Conservation (phyloP, 192 early-diverging fungal species). For the Martensiomyces pterosporus region DNA sequence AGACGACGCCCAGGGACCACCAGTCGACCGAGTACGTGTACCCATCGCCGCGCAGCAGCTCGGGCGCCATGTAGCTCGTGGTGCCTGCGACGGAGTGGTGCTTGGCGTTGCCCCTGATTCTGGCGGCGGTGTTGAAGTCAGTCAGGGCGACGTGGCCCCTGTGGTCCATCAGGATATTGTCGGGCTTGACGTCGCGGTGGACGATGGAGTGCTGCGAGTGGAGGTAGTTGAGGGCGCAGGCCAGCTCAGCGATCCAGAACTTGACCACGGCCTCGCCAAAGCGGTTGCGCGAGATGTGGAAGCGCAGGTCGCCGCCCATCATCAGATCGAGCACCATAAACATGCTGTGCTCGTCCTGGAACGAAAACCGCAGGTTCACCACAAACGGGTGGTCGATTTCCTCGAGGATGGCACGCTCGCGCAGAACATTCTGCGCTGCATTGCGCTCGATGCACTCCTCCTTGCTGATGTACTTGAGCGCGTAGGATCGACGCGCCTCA, state of each 20-base stretch:
- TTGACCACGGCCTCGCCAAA: conserved; percentile 69
- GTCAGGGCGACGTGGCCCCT: conserved; percentile 81
- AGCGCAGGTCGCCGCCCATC: conserved; percentile 84
- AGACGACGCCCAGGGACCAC: conserved; percentile 84
- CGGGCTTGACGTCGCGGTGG: conserved; percentile 85
- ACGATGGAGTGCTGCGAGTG: conserved; percentile 73
- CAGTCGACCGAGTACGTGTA: conserved; percentile 82
- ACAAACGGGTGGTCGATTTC: conserved; percentile 75
- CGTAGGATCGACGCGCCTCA: conserved; percentile 68
- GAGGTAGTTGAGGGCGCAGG: conserved; percentile 76
- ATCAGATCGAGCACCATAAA: conserved; percentile 90
- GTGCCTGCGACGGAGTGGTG: conserved; percentile 63
- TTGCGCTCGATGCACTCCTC: conserved; percentile 72
- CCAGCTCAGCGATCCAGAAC: conserved; percentile 83
- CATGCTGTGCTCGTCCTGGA: conserved; percentile 87
- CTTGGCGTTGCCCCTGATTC: conserved; percentile 42
- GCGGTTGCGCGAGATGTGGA: conserved; percentile 47
- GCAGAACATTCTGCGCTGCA: conserved; percentile 74
- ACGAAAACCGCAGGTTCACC: conserved; percentile 83
- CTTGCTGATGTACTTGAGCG: conserved; percentile 93
- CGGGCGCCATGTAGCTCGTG: conserved; percentile 81
- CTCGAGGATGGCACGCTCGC: conserved; percentile 80
- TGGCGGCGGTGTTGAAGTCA: conserved; percentile 87
- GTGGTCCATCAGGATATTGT: conserved; percentile 69
- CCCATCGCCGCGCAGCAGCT: conserved; percentile 52